Evolutionary conservation across 225 moss, liverwort and hornwort genomes (phyloP).

Genomic region (Marchantia polymorpha): DNA sequence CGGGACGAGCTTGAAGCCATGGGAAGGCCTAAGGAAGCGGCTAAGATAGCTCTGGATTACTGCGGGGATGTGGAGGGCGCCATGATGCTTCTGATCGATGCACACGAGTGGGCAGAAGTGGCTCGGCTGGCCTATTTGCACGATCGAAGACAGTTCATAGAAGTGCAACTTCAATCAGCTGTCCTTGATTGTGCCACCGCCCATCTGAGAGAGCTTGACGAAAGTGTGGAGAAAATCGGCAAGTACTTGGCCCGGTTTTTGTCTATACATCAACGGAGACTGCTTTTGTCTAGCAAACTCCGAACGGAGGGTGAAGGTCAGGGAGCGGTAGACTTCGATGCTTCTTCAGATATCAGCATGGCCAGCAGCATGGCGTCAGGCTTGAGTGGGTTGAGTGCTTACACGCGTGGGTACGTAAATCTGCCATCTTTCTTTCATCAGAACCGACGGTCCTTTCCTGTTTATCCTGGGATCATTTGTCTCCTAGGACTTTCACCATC

Average conservation of each 20-base stretch:
- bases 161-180: slow-evolving; percentile 57
- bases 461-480: not conserved
- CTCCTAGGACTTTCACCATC: not conserved
- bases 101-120: slow-evolving; percentile 94
- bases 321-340: slow-evolving; percentile 61
- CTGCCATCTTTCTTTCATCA: not conserved
- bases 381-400: slow-evolving; percentile 66
- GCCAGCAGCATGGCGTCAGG: slow-evolving; percentile 52
- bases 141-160: slow-evolving; percentile 53
- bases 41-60: slow-evolving; percentile 76
- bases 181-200: slow-evolving; percentile 70
- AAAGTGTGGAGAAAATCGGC: slow-evolving; percentile 74
- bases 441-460: not conserved
- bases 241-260: slow-evolving; percentile 77
- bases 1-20: slow-evolving; percentile 92
- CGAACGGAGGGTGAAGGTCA: slow-evolving; percentile 63
- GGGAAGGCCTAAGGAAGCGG: slow-evolving; percentile 92
- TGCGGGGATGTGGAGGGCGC: slow-evolving; percentile 72
- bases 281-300: slow-evolving; percentile 69
- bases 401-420: slow-evolving; percentile 58
- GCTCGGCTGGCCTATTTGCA: slow-evolving; percentile 66
- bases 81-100: slow-evolving; percentile 72
- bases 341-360: slow-evolving; percentile 86
- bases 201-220: slow-evolving; percentile 65
- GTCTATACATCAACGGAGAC: slow-evolving; percentile 74